A percentile compares a stretch with the other conserved stretches of the same genome.
These are phyloP conservation scores for Leccinum longicurvipes DNA, from an alignment of 768 basidiomycete genomes.

Conservation along the genomic window DNA sequence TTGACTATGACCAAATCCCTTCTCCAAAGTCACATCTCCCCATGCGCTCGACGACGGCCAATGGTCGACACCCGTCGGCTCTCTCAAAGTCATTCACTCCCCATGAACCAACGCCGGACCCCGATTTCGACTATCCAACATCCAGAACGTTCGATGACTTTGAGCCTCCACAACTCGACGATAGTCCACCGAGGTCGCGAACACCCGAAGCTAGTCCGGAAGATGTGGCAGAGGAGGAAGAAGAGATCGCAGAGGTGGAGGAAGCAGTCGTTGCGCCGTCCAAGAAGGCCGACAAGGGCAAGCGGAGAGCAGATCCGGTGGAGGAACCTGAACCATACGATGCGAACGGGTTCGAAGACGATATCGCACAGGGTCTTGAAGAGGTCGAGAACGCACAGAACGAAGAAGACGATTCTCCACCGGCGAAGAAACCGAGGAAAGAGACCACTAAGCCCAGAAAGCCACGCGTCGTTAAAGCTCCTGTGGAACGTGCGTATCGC, in stretches of 20 bases:
- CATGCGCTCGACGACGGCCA: constrained; percentile 31
- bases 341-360: constrained; percentile 38
- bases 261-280: constrained; percentile 26
- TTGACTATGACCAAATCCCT: constrained; percentile 61
- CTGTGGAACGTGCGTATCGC: constrained; percentile 25
- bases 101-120: constrained; percentile 21
- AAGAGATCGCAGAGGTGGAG: constrained; percentile 32
- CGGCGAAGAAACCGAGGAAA: constrained; percentile 27
- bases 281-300: constrained; percentile 37
- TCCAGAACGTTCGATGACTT: constrained; percentile 27
- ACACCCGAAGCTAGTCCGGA: constrained; percentile 51
- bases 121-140: constrained; percentile 23
- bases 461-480: constrained; percentile 16
- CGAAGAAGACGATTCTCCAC: constrained; percentile 36
- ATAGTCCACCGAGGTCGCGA: constrained; percentile 36
- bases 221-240: constrained; percentile 30
- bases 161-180: constrained; percentile 19
- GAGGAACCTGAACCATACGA: constrained; percentile 13
- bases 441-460: constrained; percentile 28
- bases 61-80: constrained; percentile 35
- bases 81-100: constrained; percentile 29
- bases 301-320: constrained; percentile 33
- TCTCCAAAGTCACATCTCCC: constrained; percentile 45
- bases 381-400: constrained; percentile 52
- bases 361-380: constrained; percentile 41